phyloP scores from a whole-genome alignment of 2,329 filamentous ascomycete species.

The Volutella citrinella region DNA sequence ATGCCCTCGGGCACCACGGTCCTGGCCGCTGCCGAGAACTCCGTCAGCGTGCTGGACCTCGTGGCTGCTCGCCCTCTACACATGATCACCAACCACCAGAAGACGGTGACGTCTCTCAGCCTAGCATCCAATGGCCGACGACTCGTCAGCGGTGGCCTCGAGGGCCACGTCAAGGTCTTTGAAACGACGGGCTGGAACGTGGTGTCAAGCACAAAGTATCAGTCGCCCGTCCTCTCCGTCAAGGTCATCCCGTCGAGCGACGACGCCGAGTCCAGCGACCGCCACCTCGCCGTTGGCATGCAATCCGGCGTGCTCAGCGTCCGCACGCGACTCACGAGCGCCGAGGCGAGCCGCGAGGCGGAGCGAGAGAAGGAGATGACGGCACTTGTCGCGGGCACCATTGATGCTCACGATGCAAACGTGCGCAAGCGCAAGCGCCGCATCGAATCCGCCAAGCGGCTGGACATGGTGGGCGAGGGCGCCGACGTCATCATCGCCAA shows the following conservation, averaged over 20 bases:
- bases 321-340: constrained; percentile 80
- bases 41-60: constrained; percentile 88
- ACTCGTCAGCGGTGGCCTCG: constrained; percentile 82
- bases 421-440: constrained; percentile 66
- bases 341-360: constrained; percentile 72
- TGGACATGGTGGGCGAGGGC: constrained; percentile 80
- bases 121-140: constrained; percentile 77
- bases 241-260: constrained; percentile 58
- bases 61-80: constrained; percentile 86
- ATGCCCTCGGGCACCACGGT: constrained; percentile 84
- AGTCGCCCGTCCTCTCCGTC: constrained; percentile 83
- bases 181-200: constrained; percentile 95
- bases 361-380: constrained; percentile 84
- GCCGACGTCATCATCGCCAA: constrained; percentile 87
- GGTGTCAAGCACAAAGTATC: constrained; percentile 91
- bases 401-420: constrained; percentile 73
- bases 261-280: constrained; percentile 63
- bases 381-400: constrained; percentile 71
- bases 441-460: constrained; percentile 44
- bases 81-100: constrained; percentile 91
- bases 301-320: constrained; percentile 89
- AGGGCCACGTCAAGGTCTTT: constrained; percentile 96
- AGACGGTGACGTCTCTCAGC: constrained; percentile 87
- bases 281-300: constrained; percentile 93
- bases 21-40: constrained; percentile 78